phyloP scores from a whole-genome alignment of 2,329 filamentous ascomycete genomes.

The Purpureocillium lavendulum region DNA sequence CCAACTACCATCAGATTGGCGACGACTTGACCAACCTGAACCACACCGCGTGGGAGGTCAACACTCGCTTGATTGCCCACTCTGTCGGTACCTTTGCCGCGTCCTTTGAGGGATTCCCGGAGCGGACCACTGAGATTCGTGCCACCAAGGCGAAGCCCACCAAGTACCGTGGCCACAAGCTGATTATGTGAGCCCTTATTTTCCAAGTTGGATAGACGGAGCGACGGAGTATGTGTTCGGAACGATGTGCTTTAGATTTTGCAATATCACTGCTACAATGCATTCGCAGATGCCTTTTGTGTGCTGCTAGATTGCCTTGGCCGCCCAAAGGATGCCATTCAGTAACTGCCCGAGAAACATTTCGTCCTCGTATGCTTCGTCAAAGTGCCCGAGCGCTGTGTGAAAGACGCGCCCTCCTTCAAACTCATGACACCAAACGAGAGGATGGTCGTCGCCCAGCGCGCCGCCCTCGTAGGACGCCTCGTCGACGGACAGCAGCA shows the following conservation, averaged over 20 bases:
- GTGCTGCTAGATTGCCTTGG: too few species aligned
- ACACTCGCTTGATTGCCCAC: slow-evolving; percentile 61
- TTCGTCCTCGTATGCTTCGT: slow-evolving; percentile 26
- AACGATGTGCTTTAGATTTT: too few species aligned
- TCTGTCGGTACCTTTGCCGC: slow-evolving; percentile 62
- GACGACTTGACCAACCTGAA: slow-evolving; percentile 52
- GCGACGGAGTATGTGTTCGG: too few species aligned
- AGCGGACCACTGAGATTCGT: slow-evolving; percentile 30
- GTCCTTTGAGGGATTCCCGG: slow-evolving; percentile 58
- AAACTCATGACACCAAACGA: slow-evolving; percentile 31
- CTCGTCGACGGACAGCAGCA: slow-evolving; percentile 28
- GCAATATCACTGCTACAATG: too few species aligned
- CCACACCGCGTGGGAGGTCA: slow-evolving; percentile 50
- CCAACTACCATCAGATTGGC: slow-evolving; percentile 54
- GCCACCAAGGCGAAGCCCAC: slow-evolving; percentile 19
- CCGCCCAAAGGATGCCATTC: too few species aligned
- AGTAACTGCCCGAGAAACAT: neutral
- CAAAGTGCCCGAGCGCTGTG: slow-evolving; percentile 32
- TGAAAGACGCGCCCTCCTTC: slow-evolving; percentile 30
- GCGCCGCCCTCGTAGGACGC: slow-evolving; percentile 23
- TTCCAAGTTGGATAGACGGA: too few species aligned
- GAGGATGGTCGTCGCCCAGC: slow-evolving; percentile 27
- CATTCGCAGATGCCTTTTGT: too few species aligned
- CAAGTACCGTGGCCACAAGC: slow-evolving; percentile 42
- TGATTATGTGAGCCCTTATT: slow-evolving; percentile 31